These are phyloP conservation scores for Hanseniaspora guilliermondii DNA, from an alignment of 805 yeast genomes.

Conservation along the genomic window DNA sequence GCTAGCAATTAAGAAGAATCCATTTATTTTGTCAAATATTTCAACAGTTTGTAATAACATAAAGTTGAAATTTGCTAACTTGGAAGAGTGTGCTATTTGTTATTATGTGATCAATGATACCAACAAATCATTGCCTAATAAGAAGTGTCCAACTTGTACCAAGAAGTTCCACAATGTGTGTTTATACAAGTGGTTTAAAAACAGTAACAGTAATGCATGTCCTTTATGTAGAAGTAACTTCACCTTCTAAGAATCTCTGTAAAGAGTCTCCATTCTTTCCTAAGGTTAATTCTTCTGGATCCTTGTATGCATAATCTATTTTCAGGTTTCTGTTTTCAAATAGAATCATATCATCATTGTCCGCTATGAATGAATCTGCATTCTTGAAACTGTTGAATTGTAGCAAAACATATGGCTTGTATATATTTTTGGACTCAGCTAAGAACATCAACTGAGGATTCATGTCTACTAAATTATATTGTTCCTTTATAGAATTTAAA, in stretches of 20 bases:
- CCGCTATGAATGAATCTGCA: constrained; percentile 59
- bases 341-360: constrained; percentile 48
- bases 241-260: constrained; percentile 58
- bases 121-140: constrained; percentile 81
- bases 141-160: constrained; percentile 76
- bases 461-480: constrained; percentile 34
- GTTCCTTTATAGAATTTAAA: constrained; percentile 25
- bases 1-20: constrained; percentile 29
- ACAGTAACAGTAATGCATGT: constrained; percentile 83
- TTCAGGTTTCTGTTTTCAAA: constrained; percentile 53
- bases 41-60: constrained; percentile 40
- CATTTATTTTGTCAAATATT: constrained; percentile 21
- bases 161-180: constrained; percentile 95
- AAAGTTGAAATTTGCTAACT: constrained; percentile 76
- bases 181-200: constrained; percentile 92
- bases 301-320: constrained; percentile 63
- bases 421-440: constrained; percentile 27
- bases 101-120: constrained; percentile 77
- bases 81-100: constrained; percentile 95
- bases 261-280: constrained; percentile 67
- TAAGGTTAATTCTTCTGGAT: constrained; percentile 31
- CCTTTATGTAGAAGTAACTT: constrained; percentile 77
- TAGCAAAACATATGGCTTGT: constrained; percentile 57
- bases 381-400: constrained; percentile 50
- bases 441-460: constrained; percentile 31